Conservation (phyloP, 495 filamentous ascomycete species). For the Pseudotulostoma volvatum region DNA sequence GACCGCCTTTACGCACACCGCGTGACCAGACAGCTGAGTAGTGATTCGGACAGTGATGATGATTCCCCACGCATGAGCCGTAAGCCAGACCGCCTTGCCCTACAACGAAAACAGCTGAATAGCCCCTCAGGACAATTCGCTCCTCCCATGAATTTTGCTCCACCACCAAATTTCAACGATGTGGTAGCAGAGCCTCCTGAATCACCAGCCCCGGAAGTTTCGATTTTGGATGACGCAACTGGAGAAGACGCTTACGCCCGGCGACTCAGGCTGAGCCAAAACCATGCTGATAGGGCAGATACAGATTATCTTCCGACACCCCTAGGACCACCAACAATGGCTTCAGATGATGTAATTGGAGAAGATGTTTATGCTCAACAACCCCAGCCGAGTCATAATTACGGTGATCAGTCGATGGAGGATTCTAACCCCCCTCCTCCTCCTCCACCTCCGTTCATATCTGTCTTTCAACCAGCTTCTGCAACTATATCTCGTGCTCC, state of each 20-base stretch:
- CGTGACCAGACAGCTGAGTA: constrained; percentile 32
- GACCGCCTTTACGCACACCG: constrained; percentile 65
- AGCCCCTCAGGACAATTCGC: constrained; percentile 63
- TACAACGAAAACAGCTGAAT: too few relatives aligned
- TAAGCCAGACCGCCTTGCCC: constrained; percentile 27
- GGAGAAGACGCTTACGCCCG: constrained; percentile 59
- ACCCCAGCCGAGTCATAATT: constrained; percentile 27
- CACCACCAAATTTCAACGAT: constrained; percentile 41
- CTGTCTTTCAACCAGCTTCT: constrained; percentile 24
- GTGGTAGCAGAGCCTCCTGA: constrained; percentile 16
- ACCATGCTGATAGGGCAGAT: too few relatives aligned
- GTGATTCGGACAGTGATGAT: constrained; percentile 42
- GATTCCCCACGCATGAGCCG: constrained; percentile 35
- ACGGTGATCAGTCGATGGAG: constrained; percentile 12
- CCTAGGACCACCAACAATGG: constrained; percentile 27
- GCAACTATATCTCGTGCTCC: constrained; percentile 70
- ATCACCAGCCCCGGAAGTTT: constrained; percentile 20
- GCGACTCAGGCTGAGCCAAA: constrained; percentile 36
- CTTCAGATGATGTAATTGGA: constrained; percentile 38
- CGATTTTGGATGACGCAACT: constrained; percentile 36
- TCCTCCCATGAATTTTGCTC: constrained; percentile 57
- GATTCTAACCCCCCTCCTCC: constrained; percentile 17
- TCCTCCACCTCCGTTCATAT: constrained; percentile 20
- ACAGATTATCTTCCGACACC: too few relatives aligned
- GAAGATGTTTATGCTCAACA: constrained; percentile 55